Conservation (phyloP, 352 stramenopile genomes). For the Phytophthora syringae region DNA sequence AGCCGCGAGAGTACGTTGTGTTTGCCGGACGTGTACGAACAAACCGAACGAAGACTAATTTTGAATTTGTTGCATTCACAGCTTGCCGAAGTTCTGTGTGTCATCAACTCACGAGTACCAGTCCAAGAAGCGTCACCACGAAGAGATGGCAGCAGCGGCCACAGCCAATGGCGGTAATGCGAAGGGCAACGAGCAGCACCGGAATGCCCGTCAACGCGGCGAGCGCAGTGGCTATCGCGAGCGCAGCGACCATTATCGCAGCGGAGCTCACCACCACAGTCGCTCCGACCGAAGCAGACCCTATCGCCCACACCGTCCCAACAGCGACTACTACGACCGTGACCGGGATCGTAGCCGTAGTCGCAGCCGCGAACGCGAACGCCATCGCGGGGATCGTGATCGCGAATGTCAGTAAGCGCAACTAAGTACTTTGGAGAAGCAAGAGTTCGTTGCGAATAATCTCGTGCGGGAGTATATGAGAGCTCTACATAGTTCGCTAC, state of each 20-base stretch:
- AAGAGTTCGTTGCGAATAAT: too few species aligned
- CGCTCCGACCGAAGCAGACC: constrained; percentile 35
- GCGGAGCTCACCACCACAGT: constrained; percentile 32
- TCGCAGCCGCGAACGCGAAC: constrained; percentile 39
- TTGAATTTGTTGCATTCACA: constrained; percentile 25
- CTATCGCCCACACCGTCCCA: constrained; percentile 39
- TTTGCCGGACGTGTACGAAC: constrained; percentile 1
- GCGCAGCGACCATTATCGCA: constrained; percentile 42
- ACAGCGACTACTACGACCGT: constrained; percentile 48
- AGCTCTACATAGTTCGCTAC: too few species aligned
- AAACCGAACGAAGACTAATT: constrained; percentile 9
- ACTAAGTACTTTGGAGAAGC: too few species aligned
- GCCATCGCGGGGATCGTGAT: constrained; percentile 37
- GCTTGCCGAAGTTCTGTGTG: constrained; percentile 86
- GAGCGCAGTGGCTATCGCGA: constrained; percentile 40
- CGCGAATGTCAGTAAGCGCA: constrained; percentile 30
- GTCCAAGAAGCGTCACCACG: constrained; percentile 86
- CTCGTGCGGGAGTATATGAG: too few species aligned
- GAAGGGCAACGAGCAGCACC: constrained; percentile 37
- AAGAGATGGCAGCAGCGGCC: constrained; percentile 64
- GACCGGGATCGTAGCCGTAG: constrained; percentile 44
- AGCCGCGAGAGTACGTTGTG: constrained; percentile 74
- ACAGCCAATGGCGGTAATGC: constrained; percentile 25
- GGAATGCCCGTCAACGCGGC: constrained; percentile 36
- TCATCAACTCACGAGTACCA: constrained; percentile 88